Conservation (phyloP, 768 basidiomycete species). For the Boletellus emodensis region DNA sequence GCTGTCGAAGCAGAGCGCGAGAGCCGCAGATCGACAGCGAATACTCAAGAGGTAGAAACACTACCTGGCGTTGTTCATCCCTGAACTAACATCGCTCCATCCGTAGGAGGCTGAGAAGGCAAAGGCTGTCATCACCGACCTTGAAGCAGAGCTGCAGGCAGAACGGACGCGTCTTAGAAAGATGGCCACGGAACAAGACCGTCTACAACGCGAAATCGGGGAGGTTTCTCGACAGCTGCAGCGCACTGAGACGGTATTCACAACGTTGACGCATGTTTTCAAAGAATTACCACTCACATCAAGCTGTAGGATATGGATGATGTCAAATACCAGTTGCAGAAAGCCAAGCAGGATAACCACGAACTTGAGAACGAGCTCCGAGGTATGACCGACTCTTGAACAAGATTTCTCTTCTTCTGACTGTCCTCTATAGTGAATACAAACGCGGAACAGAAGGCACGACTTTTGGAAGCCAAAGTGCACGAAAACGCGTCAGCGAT, state of each 20-base stretch:
- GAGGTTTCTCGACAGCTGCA: conserved; percentile 59
- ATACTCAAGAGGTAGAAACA: conserved; percentile 50
- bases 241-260: conserved; percentile 61
- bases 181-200: conserved; percentile 60
- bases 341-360: conserved; percentile 68
- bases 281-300: conserved; percentile 1
- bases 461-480: conserved; percentile 62
- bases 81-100: neutral
- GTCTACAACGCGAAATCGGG: conserved; percentile 61
- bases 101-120: conserved; percentile 69
- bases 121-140: conserved; percentile 57
- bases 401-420: neutral
- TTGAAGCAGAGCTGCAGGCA: conserved; percentile 66
- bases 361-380: conserved; percentile 71
- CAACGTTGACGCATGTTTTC: neutral
- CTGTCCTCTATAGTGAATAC: conserved; percentile 44
- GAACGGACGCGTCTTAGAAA: conserved; percentile 66
- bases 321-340: conserved; percentile 62
- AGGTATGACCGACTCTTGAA: conserved; percentile 38
- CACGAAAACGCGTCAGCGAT: conserved; percentile 67
- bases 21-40: conserved; percentile 44
- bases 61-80: neutral
- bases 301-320: conserved; percentile 69
- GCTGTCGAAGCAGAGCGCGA: conserved; percentile 50
- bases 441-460: conserved; percentile 70